These are phyloP conservation scores for Curvularia eragrostidis DNA, from an alignment of 2,329 filamentous ascomycete species.

Conservation along the genomic window DNA sequence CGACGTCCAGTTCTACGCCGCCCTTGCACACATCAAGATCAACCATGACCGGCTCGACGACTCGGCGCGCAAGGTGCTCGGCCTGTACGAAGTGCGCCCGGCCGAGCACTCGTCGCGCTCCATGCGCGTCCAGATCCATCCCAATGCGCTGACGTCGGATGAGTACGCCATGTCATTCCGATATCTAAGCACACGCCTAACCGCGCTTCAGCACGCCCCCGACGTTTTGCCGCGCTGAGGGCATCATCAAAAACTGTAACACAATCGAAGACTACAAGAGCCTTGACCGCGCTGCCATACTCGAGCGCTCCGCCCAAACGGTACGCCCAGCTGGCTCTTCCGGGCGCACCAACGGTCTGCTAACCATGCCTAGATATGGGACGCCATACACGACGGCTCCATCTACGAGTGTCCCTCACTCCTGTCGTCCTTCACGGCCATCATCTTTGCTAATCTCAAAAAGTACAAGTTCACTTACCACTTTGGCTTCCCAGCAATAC, in stretches of 20 bases:
- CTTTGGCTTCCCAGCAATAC: constrained; percentile 93
- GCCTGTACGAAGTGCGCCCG: constrained; percentile 84
- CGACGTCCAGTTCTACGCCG: constrained; percentile 92
- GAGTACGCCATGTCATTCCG: constrained; percentile 65
- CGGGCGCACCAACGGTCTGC: neutral
- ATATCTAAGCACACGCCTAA: constrained; percentile 18
- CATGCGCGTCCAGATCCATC: constrained; percentile 88
- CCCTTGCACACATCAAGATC: constrained; percentile 91
- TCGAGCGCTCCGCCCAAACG: constrained; percentile 79
- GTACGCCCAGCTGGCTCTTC: constrained; percentile 56
- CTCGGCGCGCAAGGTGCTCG: constrained; percentile 83
- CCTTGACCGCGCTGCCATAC: constrained; percentile 77
- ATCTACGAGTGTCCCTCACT: constrained; percentile 95
- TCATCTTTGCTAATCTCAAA: constrained; percentile 95
- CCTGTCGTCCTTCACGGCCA: constrained; percentile 83
- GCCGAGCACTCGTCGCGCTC: constrained; percentile 75
- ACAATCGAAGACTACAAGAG: constrained; percentile 92
- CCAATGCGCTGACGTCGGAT: constrained; percentile 81
- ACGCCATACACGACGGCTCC: constrained; percentile 93
- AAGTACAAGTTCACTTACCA: constrained; percentile 99
- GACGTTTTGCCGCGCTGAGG: constrained; percentile 79
- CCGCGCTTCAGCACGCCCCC: constrained; percentile 36
- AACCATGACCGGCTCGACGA: constrained; percentile 97
- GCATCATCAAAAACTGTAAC: constrained; percentile 94
- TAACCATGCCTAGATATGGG: constrained; percentile 74